A percentile compares a stretch with the other conserved stretches of the same genome.
These are phyloP conservation scores for Xylariaceae sp. DNA, from an alignment of 2,329 filamentous ascomycete species.

Conservation along the genomic window DNA sequence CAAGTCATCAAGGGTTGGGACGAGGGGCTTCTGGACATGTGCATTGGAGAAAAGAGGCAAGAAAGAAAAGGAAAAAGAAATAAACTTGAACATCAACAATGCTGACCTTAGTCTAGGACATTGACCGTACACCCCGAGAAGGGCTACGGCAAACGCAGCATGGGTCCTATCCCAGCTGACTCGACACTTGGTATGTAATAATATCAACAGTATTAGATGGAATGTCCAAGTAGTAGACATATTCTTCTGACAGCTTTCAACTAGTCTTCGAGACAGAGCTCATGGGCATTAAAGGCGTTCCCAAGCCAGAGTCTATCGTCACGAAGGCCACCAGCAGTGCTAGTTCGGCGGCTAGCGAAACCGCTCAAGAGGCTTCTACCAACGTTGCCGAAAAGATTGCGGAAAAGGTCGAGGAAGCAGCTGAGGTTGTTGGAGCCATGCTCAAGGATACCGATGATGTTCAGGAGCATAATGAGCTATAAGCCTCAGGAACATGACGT, in stretches of 20 bases:
- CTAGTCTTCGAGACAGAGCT: conserved; percentile 90
- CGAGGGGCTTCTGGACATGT: conserved; percentile 88
- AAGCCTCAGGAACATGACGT: conserved; percentile 23
- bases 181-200: conserved; percentile 69
- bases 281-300: conserved; percentile 77
- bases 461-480: conserved; percentile 65
- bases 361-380: conserved; percentile 34
- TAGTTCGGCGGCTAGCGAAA: conserved; percentile 33
- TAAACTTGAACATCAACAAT: neutral
- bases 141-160: conserved; percentile 75
- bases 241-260: conserved; percentile 9
- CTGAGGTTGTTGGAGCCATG: conserved; percentile 55
- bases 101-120: conserved; percentile 50
- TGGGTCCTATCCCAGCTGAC: conserved; percentile 82
- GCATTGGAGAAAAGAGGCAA: conserved; percentile 84
- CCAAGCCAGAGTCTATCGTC: conserved; percentile 50
- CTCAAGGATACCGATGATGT: conserved; percentile 57
- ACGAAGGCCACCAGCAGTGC: conserved; percentile 40
- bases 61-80: conserved; percentile 21
- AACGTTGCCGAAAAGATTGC: conserved; percentile 43
- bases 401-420: conserved; percentile 51
- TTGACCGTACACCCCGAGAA: conserved; percentile 86
- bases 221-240: neutral
- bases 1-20: conserved; percentile 98
- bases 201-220: neutral